Base-by-base conservation (phyloP, 371 early-diverging fungal genomes). In the Saksenaea vasiformis region DNA sequence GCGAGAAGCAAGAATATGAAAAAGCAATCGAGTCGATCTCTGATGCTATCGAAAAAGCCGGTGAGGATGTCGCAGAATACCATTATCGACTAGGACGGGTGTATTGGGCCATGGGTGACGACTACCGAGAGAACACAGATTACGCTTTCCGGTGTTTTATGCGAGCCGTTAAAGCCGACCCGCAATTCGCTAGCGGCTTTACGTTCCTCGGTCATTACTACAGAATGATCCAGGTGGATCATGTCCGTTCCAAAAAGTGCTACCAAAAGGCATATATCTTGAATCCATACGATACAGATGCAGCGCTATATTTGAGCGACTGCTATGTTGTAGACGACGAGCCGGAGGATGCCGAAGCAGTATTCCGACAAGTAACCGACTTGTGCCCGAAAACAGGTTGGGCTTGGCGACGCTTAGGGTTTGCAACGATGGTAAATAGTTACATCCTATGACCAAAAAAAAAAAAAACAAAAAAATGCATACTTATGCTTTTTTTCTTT, bases 131-230 rank as follows among this genome's bases (percentile, higher is more conserved):
- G 3, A 85, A 92, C 65, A 75, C 86, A 56, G 73, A 70, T 13
- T 80, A 81, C 60, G 91, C 91, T 3, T 90, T 87, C 64, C 73
- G 80, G 17, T 79, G 84, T 58, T 90, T 93, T 65, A 83, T 97
- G 55, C 73, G 74, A 35, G 86, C 95, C 0, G 92, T 91, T 17
- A 90, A 91, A 62, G 62, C 88, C 11, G 87, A 95, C 61, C 79
- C 91, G 3, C 66, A 73, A 4, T 83, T 84, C 62, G 82, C 90
- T 11, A 78, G 78, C 5, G 88, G 91, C 0, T 97, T 93, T 65
- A 85, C 90, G 0, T 89, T 82, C 37, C 81, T 97, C 10, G 98
- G 95, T 5, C 83, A 90, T 58, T 94, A 90, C 70, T 96, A 95
- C 72, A 78, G 79, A 10, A 64, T 79, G 10, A 76, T 90, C 14